phyloP scores from a whole-genome alignment of 805 yeast species.

The Starmerella bacillaris region DNA sequence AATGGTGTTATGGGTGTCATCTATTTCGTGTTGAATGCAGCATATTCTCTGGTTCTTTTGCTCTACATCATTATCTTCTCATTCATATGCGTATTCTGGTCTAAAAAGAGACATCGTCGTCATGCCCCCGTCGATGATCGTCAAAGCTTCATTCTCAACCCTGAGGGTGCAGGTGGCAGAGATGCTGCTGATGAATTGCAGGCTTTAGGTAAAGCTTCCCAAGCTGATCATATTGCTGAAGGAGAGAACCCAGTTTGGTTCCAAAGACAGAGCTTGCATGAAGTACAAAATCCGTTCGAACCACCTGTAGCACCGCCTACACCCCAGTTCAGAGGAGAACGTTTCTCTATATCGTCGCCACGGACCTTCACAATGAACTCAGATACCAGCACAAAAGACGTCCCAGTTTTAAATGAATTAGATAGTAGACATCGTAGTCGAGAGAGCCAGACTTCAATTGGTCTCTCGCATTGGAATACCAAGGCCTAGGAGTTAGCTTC shows the following conservation, averaged over 20 bases:
- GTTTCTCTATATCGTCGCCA: slow-evolving; percentile 2
- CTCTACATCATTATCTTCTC: slow-evolving; percentile 51
- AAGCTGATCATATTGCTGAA: slow-evolving; percentile 41
- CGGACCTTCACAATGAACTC: slow-evolving; percentile 4
- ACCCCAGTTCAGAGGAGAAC: slow-evolving; percentile 3
- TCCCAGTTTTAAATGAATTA: slow-evolving; percentile 4
- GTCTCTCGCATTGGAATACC: slow-evolving; percentile 1
- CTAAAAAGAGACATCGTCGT: slow-evolving; percentile 77
- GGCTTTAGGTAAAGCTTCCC: slow-evolving; percentile 69
- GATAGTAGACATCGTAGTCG: slow-evolving; percentile 2
- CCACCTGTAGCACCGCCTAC: slow-evolving; percentile 7
- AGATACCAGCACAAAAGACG: slow-evolving; percentile 1
- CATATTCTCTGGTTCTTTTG: slow-evolving; percentile 59
- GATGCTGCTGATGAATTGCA: slow-evolving; percentile 28
- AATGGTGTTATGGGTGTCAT: slow-evolving; percentile 81
- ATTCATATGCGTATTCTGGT: slow-evolving; percentile 33
- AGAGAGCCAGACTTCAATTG: slow-evolving; percentile 12
- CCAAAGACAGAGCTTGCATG: slow-evolving; percentile 6
- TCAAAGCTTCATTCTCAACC: slow-evolving; percentile 45
- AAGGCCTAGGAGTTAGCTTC: too few relatives aligned
- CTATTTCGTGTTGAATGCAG: slow-evolving; percentile 76
- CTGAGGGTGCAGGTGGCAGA: slow-evolving; percentile 4
- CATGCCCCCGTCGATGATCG: slow-evolving; percentile 76
- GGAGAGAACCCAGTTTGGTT: slow-evolving; percentile 23
- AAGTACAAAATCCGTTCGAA: slow-evolving; percentile 13